A percentile compares a stretch with the other conserved stretches of the same genome.
Conservation (phyloP, 1,139 yeast species). For the Yamadazyma spencermartinsiae region DNA sequence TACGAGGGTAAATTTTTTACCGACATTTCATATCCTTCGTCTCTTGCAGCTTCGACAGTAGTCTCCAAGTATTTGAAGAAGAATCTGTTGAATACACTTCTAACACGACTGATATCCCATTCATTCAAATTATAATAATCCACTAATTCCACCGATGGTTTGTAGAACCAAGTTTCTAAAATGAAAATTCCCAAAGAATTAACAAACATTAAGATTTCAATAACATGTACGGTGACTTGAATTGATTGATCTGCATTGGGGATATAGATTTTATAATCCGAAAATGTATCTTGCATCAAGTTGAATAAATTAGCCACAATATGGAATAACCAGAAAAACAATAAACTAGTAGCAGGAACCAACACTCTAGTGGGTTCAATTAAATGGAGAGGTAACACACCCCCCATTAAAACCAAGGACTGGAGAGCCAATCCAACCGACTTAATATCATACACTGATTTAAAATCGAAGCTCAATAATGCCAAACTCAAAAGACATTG, state of each 20-base stretch:
- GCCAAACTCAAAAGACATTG: conserved; percentile 21
- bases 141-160: conserved; percentile 46
- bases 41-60: conserved; percentile 22
- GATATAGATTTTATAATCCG: conserved; percentile 28
- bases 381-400: conserved; percentile 32
- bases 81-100: conserved; percentile 25
- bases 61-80: conserved; percentile 25
- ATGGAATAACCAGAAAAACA: conserved; percentile 32
- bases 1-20: conserved; percentile 26
- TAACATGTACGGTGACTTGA: conserved; percentile 15
- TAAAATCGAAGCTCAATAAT: conserved; percentile 18
- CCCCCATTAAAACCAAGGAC: conserved; percentile 14
- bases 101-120: conserved; percentile 27
- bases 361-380: conserved; percentile 33
- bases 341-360: conserved; percentile 27
- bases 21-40: conserved; percentile 19
- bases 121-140: conserved; percentile 37
- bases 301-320: conserved; percentile 20
- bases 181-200: conserved; percentile 36
- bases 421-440: conserved; percentile 12
- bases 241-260: conserved; percentile 15
- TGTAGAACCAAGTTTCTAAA: conserved; percentile 38
- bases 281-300: conserved; percentile 30
- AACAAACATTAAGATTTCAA: conserved; percentile 21
- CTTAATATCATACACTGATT: conserved; percentile 10